Percentiles rank a stretch among this genome's conserved stretches.
Conservation (phyloP, 129 eudicot species). For the Pseudognaphalium luteoalbum region DNA sequence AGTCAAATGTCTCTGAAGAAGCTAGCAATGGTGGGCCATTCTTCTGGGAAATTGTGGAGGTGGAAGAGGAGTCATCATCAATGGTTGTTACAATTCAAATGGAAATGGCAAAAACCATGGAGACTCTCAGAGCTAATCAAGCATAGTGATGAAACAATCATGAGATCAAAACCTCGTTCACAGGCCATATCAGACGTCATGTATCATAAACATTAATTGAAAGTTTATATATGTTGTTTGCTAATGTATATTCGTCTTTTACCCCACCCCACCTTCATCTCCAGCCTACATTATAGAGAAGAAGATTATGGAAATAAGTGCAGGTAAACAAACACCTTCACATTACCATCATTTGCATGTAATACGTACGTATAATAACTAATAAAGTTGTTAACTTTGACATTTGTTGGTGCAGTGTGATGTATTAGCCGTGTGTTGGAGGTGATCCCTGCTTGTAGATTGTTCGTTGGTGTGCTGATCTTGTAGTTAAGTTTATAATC, state of each 20-base stretch:
- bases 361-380: too few relatives aligned
- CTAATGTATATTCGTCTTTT: constrained; percentile 43
- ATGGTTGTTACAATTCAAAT: constrained; percentile 94
- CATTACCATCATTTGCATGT: neutral
- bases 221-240: constrained; percentile 19
- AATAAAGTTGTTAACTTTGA: constrained; percentile 6
- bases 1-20: constrained; percentile 84
- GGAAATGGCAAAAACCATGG: constrained; percentile 99
- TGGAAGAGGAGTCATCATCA: constrained; percentile 99
- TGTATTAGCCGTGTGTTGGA: constrained; percentile 27
- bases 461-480: constrained; percentile 23
- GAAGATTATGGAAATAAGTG: constrained; percentile 40
- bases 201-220: constrained; percentile 45
- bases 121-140: constrained; percentile 82
- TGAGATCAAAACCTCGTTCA: constrained; percentile 70
- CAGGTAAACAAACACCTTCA: constrained; percentile 36
- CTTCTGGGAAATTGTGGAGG: constrained; percentile 93
- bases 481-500: constrained; percentile 32
- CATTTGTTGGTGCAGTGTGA: constrained; percentile 27
- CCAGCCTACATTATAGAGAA: constrained; percentile 36
- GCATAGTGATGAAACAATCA: constrained; percentile 83
- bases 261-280: constrained; percentile 28
- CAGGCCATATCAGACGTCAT: constrained; percentile 54
- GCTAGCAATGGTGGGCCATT: constrained; percentile 68
- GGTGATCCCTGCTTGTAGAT: constrained; percentile 24